Conservation (phyloP, 768 basidiomycete species). For the Hygrocybe punicea region DNA sequence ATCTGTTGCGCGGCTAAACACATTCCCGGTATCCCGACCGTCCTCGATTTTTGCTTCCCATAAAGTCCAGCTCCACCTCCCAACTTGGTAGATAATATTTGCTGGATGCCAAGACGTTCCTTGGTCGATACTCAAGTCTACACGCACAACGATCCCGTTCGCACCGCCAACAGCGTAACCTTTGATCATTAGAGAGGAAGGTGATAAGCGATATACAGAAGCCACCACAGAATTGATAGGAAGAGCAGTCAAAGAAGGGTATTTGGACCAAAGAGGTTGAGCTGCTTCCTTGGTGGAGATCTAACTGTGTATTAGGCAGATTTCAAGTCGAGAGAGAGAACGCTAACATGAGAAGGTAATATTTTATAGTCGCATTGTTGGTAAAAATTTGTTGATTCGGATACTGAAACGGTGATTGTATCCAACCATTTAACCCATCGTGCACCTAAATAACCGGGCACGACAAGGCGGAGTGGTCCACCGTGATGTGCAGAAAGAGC, state of each 20-base stretch:
- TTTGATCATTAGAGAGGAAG: slow-evolving; percentile 41
- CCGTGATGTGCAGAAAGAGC: slow-evolving; percentile 59
- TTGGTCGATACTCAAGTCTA: slow-evolving; percentile 52
- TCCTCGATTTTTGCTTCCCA: slow-evolving; percentile 55
- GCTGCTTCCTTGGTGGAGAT: slow-evolving; percentile 48
- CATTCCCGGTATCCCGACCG: slow-evolving; percentile 32
- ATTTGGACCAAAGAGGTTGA: slow-evolving; percentile 47
- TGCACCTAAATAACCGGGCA: slow-evolving; percentile 65
- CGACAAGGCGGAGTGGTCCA: slow-evolving; percentile 62
- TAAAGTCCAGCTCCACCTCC: slow-evolving; percentile 71
- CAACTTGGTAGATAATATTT: slow-evolving; percentile 55
- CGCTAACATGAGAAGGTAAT: slow-evolving; percentile 47
- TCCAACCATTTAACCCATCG: slow-evolving; percentile 79
- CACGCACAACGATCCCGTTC: slow-evolving; percentile 42
- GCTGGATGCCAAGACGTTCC: slow-evolving; percentile 52
- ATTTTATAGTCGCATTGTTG: slow-evolving; percentile 72
- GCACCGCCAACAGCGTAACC: slow-evolving; percentile 57
- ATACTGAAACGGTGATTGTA: slow-evolving; percentile 48
- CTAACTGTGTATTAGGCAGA: slow-evolving; percentile 21
- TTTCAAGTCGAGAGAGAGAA: not conserved
- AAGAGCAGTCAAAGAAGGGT: slow-evolving; percentile 55
- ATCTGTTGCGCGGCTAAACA: slow-evolving; percentile 54
- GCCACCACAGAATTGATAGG: slow-evolving; percentile 63
- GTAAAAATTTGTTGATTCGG: slow-evolving; percentile 66
- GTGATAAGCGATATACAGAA: slow-evolving; percentile 32